These are phyloP conservation scores for Saitozyma sp. DNA, from an alignment of 768 basidiomycete species.

Conservation along the genomic window DNA sequence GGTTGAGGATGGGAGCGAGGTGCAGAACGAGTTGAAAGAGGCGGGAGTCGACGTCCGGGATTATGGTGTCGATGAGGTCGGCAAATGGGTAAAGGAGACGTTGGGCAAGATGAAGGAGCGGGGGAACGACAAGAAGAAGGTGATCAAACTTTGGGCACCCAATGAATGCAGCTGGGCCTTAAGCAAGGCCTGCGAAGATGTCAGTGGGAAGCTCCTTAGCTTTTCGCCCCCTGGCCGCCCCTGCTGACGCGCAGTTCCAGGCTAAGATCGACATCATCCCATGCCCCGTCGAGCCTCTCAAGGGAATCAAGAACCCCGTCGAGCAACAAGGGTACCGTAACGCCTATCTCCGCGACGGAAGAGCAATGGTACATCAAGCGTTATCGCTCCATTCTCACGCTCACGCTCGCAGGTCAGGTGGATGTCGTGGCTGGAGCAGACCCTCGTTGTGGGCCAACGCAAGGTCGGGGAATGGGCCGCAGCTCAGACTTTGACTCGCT, in stretches of 20 bases:
- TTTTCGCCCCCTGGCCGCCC: not conserved
- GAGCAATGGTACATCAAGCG: slow-evolving; percentile 56
- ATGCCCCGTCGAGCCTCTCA: slow-evolving; percentile 71
- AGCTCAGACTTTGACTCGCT: slow-evolving; percentile 64
- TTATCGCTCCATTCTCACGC: slow-evolving; percentile 1
- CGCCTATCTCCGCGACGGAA: slow-evolving; percentile 89
- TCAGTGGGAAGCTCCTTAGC: slow-evolving; percentile 25
- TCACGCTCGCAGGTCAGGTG: slow-evolving; percentile 56
- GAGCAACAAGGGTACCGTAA: slow-evolving; percentile 79
- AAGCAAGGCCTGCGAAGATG: slow-evolving; percentile 48
- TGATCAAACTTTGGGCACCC: slow-evolving; percentile 33
- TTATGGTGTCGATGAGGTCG: slow-evolving; percentile 65
- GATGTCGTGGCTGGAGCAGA: slow-evolving; percentile 86
- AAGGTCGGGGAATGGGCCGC: slow-evolving; percentile 88
- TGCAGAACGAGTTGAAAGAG: slow-evolving; percentile 15
- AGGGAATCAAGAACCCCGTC: slow-evolving; percentile 82
- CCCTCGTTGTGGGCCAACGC: slow-evolving; percentile 71
- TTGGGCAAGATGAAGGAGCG: slow-evolving; percentile 18
- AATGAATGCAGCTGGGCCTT: slow-evolving; percentile 26
- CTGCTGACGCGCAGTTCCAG: slow-evolving; percentile 18
- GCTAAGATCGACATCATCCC: slow-evolving; percentile 57
- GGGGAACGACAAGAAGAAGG: slow-evolving; percentile 10
- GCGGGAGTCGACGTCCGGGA: slow-evolving; percentile 35
- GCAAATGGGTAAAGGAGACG: slow-evolving; percentile 25
- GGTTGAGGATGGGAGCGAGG: slow-evolving; percentile 16